A percentile compares a stretch with the other conserved stretches of the same genome.
These are phyloP conservation scores for Luffa aegyptiaca DNA, from an alignment of 306 rosid genomes.

Conservation along the genomic window DNA sequence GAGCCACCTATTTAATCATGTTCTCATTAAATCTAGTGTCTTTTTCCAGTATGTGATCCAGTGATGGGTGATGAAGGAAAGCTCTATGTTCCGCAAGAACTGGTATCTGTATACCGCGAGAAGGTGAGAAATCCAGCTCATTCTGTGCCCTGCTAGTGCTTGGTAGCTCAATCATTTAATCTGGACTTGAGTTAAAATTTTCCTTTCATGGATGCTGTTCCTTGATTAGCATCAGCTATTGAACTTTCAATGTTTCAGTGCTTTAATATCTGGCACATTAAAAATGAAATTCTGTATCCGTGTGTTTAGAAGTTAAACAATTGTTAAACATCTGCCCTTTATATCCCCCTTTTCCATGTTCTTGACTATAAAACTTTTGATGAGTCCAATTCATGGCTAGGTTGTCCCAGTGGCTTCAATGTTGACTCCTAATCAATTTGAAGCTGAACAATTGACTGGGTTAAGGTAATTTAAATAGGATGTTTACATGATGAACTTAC, in stretches of 20 bases:
- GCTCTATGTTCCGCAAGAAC: constrained; percentile 76
- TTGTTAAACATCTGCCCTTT: neutral
- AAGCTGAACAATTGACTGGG: constrained; percentile 82
- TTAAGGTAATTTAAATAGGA: constrained; percentile 36
- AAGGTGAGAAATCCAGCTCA: constrained; percentile 39
- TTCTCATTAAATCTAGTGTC: constrained; percentile 12
- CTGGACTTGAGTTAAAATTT: neutral
- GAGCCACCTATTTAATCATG: neutral
- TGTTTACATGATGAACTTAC: constrained; percentile 10
- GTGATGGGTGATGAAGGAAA: constrained; percentile 98
- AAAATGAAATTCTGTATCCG: neutral
- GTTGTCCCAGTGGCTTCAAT: constrained; percentile 93
- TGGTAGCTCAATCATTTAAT: neutral
- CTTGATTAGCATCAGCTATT: neutral
- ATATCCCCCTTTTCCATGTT: neutral
- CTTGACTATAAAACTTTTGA: constrained; percentile 5
- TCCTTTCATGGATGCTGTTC: neutral
- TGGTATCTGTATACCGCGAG: constrained; percentile 83
- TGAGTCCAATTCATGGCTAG: constrained; percentile 28
- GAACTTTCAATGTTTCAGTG: neutral
- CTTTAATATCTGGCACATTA: neutral
- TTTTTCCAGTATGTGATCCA: constrained; percentile 82
- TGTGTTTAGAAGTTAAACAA: neutral
- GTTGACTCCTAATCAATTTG: constrained; percentile 97
- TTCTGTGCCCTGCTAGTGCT: neutral